Percentiles rank a stretch among this genome's conserved stretches.
These are phyloP conservation scores for Puya raimondii DNA, from an alignment of 176 grass and related monocot species.

Conservation along the genomic window DNA sequence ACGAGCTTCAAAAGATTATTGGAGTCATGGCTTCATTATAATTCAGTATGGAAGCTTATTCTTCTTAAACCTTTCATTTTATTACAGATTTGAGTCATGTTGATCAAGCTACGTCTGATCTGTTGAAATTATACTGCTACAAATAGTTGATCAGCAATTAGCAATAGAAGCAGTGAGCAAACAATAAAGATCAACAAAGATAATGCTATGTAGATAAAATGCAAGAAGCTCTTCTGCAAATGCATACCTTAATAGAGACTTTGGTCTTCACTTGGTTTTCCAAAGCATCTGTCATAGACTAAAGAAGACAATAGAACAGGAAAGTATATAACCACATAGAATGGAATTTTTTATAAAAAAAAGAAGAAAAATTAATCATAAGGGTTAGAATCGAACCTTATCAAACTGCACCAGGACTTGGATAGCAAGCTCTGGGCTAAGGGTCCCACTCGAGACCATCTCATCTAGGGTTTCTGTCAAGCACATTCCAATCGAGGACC, in stretches of 20 bases:
- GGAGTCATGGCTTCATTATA: too few relatives aligned
- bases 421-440: constrained; percentile 71
- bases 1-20: too few relatives aligned
- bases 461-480: constrained; percentile 76
- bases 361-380: neutral
- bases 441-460: constrained; percentile 47
- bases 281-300: constrained; percentile 72
- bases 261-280: constrained; percentile 72
- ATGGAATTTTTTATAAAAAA: neutral
- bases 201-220: neutral
- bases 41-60: too few relatives aligned
- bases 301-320: constrained; percentile 12
- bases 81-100: neutral
- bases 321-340: neutral
- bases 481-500: constrained; percentile 60
- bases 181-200: neutral
- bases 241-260: constrained; percentile 55
- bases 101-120: neutral
- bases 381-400: constrained; percentile 37
- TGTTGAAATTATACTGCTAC: neutral
- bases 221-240: constrained; percentile 1
- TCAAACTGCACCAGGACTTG: constrained; percentile 87
- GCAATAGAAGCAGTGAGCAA: neutral
- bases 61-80: too few relatives aligned
- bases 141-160: neutral